Conservation (phyloP, 208 protist genomes). For the Wallacemonas sp. region DNA sequence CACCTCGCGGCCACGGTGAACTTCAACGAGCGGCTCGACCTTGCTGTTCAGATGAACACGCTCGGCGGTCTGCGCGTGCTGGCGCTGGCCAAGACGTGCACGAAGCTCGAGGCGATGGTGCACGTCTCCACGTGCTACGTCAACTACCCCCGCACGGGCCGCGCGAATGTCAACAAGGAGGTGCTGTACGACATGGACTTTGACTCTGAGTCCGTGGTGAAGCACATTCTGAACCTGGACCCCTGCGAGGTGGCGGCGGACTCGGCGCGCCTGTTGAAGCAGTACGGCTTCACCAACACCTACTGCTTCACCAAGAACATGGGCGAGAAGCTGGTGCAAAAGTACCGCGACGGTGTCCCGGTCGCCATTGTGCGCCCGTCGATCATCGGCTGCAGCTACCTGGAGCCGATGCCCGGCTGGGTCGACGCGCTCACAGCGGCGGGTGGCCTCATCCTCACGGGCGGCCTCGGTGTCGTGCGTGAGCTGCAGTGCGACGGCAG, state of each 20-base stretch:
- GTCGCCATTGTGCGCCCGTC: constrained; percentile 81
- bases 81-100: constrained; percentile 69
- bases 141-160: constrained; percentile 66
- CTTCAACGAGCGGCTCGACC: constrained; percentile 80
- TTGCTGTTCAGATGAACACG: constrained; percentile 84
- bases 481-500: constrained; percentile 49
- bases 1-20: constrained; percentile 90
- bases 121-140: constrained; percentile 92
- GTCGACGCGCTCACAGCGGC: constrained; percentile 82
- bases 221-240: constrained; percentile 72
- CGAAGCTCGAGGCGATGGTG: constrained; percentile 72
- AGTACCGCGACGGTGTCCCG: constrained; percentile 61
- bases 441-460: constrained; percentile 74
- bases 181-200: constrained; percentile 76
- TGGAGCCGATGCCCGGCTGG: constrained; percentile 83
- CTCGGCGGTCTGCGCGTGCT: constrained; percentile 78
- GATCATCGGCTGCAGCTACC: constrained; percentile 81
- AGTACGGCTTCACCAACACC: constrained; percentile 84
- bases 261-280: constrained; percentile 44
- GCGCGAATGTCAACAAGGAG: constrained; percentile 54
- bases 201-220: constrained; percentile 78
- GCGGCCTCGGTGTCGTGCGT: constrained; percentile 64
- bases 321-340: constrained; percentile 70
- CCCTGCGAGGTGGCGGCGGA: constrained; percentile 45
- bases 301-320: constrained; percentile 92